phyloP scores from a whole-genome alignment of 805 yeast genomes.

The Scheffersomyces ergatensis region DNA sequence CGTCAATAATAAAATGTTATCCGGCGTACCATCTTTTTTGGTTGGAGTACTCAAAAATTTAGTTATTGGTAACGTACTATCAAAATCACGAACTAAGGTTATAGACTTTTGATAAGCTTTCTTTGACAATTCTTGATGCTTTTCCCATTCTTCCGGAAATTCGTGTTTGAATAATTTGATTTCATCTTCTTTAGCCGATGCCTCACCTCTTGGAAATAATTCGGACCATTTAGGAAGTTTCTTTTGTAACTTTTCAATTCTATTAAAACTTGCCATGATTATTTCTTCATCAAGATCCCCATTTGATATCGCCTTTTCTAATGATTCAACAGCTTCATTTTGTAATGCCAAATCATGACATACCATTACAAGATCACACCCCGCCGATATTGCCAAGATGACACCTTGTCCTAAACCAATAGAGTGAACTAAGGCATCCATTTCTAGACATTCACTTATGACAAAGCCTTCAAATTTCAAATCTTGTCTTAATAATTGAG shows the following conservation, averaged over 20 bases:
- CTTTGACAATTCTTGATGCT: constrained; percentile 43
- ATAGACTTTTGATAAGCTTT: constrained; percentile 50
- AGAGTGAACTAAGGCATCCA: constrained; percentile 62
- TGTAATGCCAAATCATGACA: constrained; percentile 56
- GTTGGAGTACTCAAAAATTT: constrained; percentile 32
- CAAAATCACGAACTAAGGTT: constrained; percentile 53
- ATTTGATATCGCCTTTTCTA: constrained; percentile 34
- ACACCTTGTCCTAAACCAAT: constrained; percentile 69
- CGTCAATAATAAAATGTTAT: constrained; percentile 32
- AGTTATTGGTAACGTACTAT: constrained; percentile 47
- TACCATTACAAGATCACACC: constrained; percentile 63
- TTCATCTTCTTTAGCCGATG: constrained; percentile 18
- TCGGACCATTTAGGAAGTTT: constrained; percentile 45
- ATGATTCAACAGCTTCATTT: constrained; percentile 50
- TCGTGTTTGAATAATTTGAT: constrained; percentile 21
- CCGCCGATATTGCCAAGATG: constrained; percentile 58
- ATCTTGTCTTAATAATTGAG: constrained; percentile 49
- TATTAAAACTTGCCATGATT: constrained; percentile 33
- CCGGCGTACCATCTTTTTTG: constrained; percentile 21
- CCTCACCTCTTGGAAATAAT: constrained; percentile 34
- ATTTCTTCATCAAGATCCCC: constrained; percentile 45
- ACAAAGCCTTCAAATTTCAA: constrained; percentile 56
- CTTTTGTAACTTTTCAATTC: constrained; percentile 45
- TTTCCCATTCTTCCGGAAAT: constrained; percentile 31
- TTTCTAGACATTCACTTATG: constrained; percentile 58